Conservation (phyloP, 2,329 filamentous ascomycete species). For the Teratosphaeria viscida region DNA sequence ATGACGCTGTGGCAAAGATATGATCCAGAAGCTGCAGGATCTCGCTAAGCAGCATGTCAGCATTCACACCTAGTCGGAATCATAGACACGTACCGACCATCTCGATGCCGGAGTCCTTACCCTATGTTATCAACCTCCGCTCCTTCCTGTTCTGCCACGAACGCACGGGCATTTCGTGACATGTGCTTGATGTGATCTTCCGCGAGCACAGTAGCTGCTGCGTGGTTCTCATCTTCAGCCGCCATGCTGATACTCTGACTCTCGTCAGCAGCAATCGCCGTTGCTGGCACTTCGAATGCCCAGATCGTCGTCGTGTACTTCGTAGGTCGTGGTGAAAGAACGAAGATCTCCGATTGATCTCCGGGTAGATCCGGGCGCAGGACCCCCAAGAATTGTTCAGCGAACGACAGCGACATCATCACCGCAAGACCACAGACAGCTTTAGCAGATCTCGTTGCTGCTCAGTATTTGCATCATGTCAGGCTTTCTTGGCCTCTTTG, state of each 20-base stretch:
- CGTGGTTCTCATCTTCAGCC: neutral
- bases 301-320: neutral
- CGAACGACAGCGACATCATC: neutral
- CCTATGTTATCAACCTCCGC: neutral
- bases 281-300: neutral
- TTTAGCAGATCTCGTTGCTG: neutral
- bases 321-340: neutral
- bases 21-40: conserved; percentile 10
- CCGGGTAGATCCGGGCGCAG: neutral
- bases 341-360: neutral
- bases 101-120: neutral
- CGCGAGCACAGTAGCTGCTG: conserved; percentile 2
- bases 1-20: conserved; percentile 12
- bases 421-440: neutral
- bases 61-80: neutral
- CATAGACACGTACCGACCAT: neutral
- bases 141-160: conserved; percentile 2
- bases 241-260: neutral
- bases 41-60: conserved; percentile 3
- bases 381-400: neutral
- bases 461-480: neutral
- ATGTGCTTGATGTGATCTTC: conserved; percentile 12
- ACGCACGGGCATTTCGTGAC: conserved; percentile 6
- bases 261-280: neutral
- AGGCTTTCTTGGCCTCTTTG: neutral